Evolutionary conservation across 148 eudicot genomes (phyloP).

Genomic region (Chenopodium quinoa): DNA sequence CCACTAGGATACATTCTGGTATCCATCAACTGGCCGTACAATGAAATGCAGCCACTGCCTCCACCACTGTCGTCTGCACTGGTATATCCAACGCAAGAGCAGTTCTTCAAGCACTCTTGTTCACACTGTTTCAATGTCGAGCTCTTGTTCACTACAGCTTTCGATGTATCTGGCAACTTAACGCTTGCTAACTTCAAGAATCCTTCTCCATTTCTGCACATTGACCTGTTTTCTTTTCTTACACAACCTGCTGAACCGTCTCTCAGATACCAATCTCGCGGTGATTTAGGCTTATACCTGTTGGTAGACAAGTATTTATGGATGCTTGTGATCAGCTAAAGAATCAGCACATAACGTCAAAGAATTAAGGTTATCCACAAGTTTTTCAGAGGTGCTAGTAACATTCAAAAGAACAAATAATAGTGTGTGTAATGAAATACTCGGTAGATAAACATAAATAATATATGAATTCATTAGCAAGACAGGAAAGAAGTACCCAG

Average conservation of each 20-base stretch:
- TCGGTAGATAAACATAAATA: too few species aligned
- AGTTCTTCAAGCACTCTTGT: slow-evolving; percentile 41
- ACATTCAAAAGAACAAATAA: neutral
- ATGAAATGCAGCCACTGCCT: slow-evolving; percentile 41
- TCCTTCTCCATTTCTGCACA: slow-evolving; percentile 46
- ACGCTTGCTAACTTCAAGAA: slow-evolving; percentile 35
- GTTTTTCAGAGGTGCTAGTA: neutral
- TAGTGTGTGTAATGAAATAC: too few species aligned
- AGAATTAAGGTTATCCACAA: neutral
- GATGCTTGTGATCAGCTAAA: neutral
- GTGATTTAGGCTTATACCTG: slow-evolving; percentile 40
- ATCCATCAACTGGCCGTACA: slow-evolving; percentile 39
- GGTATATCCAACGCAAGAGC: slow-evolving; percentile 45
- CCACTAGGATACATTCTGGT: slow-evolving; percentile 32
- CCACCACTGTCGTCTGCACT: slow-evolving; percentile 30
- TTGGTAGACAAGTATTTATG: neutral
- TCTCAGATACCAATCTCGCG: slow-evolving; percentile 46
- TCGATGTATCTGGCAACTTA: slow-evolving; percentile 49
- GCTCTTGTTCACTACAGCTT: slow-evolving; percentile 27
- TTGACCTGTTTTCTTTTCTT: slow-evolving; percentile 30
- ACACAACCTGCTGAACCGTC: slow-evolving; percentile 48
- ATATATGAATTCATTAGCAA: too few species aligned
- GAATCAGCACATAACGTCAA: neutral
- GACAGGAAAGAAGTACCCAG: slow-evolving; percentile 29
- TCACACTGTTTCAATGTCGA: slow-evolving; percentile 31